These are phyloP conservation scores for Suhomyces yuchorum DNA, from an alignment of 1,139 yeast genomes.

Conservation along the genomic window DNA sequence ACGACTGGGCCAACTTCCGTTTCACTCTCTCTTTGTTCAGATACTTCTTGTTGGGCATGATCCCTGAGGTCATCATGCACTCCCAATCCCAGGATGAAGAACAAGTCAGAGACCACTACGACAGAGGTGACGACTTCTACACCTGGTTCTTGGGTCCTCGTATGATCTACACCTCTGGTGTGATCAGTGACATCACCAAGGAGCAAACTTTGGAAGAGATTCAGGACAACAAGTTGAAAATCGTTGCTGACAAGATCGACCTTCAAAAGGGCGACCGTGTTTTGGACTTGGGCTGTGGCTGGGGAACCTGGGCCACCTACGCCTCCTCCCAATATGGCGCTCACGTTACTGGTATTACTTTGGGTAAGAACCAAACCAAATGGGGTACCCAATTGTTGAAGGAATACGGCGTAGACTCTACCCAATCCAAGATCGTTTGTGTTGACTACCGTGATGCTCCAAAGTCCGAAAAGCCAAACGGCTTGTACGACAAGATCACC, in stretches of 20 bases:
- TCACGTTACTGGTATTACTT: slow-evolving; percentile 82
- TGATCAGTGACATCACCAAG: slow-evolving; percentile 66
- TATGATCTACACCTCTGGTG: slow-evolving; percentile 91
- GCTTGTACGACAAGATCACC: slow-evolving; percentile 82
- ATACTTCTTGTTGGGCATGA: slow-evolving; percentile 83
- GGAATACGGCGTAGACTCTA: slow-evolving; percentile 64
- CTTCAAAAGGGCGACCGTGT: slow-evolving; percentile 70
- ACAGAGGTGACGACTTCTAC: slow-evolving; percentile 95
- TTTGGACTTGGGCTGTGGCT: slow-evolving; percentile 91
- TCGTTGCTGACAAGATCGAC: slow-evolving; percentile 86
- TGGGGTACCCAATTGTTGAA: slow-evolving; percentile 79
- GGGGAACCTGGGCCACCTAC: slow-evolving; percentile 91
- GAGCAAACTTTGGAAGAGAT: slow-evolving; percentile 83
- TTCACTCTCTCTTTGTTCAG: slow-evolving; percentile 79
- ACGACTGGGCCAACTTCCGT: slow-evolving; percentile 85
- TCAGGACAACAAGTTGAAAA: slow-evolving; percentile 87
- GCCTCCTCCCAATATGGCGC: slow-evolving; percentile 87
- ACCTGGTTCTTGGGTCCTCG: slow-evolving; percentile 93
- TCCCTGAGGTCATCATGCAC: slow-evolving; percentile 91
- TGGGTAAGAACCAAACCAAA: slow-evolving; percentile 87
- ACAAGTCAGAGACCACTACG: slow-evolving; percentile 94
- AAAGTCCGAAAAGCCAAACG: slow-evolving; percentile 54
- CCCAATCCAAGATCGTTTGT: slow-evolving; percentile 80
- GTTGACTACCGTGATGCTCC: slow-evolving; percentile 93
- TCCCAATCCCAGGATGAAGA: slow-evolving; percentile 94